A percentile compares a stretch with the other conserved stretches of the same genome.
Conservation (phyloP, 768 basidiomycete genomes). For the Paxillus involutus region DNA sequence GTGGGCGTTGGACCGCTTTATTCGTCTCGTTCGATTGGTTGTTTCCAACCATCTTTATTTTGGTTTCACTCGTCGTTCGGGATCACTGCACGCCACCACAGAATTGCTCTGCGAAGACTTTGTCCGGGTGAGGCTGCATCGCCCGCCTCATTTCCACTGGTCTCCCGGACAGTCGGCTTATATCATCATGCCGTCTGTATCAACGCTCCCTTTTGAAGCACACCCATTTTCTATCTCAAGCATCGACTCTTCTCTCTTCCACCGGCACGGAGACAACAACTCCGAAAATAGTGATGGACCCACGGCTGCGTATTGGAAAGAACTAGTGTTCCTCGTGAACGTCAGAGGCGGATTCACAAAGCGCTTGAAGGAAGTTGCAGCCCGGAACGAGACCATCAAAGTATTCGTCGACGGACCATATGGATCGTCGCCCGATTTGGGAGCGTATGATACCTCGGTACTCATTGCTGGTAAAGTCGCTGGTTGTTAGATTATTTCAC, state of each 20-base stretch:
- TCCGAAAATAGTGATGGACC: too few relatives aligned
- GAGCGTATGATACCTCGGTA: too few relatives aligned
- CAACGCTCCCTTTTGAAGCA: slow-evolving; percentile 45
- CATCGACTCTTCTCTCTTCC: slow-evolving; percentile 23
- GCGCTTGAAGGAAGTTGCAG: too few relatives aligned
- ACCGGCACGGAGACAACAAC: too few relatives aligned
- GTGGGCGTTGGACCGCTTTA: slow-evolving; percentile 46
- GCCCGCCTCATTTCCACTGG: slow-evolving; percentile 51
- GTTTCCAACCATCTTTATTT: slow-evolving; percentile 44
- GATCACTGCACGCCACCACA: slow-evolving; percentile 35
- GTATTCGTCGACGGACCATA: too few relatives aligned
- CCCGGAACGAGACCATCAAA: too few relatives aligned
- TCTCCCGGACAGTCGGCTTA: slow-evolving; percentile 55
- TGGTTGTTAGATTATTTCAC: too few relatives aligned
- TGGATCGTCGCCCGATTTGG: too few relatives aligned
- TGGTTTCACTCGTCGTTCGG: slow-evolving; percentile 23
- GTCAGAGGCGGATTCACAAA: too few relatives aligned
- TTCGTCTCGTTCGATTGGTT: slow-evolving; percentile 47
- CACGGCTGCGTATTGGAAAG: too few relatives aligned
- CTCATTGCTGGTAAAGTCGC: too few relatives aligned
- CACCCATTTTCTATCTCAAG: slow-evolving; percentile 66
- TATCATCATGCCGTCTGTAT: slow-evolving; percentile 48
- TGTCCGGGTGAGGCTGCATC: slow-evolving; percentile 45
- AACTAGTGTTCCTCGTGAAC: too few relatives aligned
- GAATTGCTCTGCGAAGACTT: slow-evolving; percentile 47